A percentile compares a stretch with the other conserved stretches of the same genome.
phyloP scores from a whole-genome alignment of 805 yeast genomes.

The Clavispora carvajalis region DNA sequence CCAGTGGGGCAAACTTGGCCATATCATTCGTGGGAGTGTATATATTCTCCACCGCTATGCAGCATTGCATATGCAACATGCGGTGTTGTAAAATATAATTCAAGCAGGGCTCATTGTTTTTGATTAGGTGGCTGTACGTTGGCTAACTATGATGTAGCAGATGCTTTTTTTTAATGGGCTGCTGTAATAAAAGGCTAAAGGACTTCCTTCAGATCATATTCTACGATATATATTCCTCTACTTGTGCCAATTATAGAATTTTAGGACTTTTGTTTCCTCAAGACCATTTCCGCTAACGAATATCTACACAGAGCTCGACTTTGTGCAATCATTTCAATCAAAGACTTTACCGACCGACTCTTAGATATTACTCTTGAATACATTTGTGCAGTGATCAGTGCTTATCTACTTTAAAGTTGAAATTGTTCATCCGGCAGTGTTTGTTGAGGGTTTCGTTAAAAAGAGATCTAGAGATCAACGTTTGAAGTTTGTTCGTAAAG shows the following conservation, averaged over 20 bases:
- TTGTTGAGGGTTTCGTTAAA: no score
- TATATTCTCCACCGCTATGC: background rate
- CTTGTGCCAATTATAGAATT: background rate
- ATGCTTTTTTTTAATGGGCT: background rate
- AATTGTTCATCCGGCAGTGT: no score
- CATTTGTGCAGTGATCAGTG: no score
- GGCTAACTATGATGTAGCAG: background rate
- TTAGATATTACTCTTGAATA: no score
- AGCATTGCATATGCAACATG: background rate
- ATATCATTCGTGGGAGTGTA: background rate
- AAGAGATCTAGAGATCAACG: no score
- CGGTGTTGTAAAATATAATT: background rate
- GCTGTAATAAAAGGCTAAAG: background rate
- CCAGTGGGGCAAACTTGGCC: background rate
- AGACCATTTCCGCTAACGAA: no score
- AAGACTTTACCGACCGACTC: no score
- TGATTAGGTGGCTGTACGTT: background rate
- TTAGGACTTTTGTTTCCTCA: background rate
- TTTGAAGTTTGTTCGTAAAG: no score
- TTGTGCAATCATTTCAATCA: no score
- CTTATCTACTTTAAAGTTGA: no score
- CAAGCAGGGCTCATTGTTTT: background rate
- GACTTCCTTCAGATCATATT: background rate
- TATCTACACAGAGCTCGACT: no score
- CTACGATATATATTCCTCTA: background rate